Evolutionary conservation across 2,329 filamentous ascomycete genomes (phyloP), one percentile per base, ranked within the genome.

Genomic region (Botrytis sinoallii): DNA sequence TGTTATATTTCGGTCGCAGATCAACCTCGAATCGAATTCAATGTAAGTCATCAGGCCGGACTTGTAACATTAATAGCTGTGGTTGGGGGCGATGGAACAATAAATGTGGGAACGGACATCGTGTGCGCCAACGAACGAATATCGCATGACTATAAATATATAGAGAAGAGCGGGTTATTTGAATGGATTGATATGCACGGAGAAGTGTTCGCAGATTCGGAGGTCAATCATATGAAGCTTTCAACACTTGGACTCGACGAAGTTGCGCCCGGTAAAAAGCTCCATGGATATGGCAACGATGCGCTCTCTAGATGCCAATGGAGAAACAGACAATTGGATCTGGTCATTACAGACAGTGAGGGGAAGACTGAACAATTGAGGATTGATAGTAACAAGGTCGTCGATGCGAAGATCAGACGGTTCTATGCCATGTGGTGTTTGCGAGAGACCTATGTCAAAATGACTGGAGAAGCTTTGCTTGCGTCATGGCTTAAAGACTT

Each of bases 391-490:
- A 77, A 78, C 29, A 22, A 73, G 10, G 73, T 88, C n/a, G 83
- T 88, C 29, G 90, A 92, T 74, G 86, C 84, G 35, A 90, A 90
- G 79, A 84, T 95, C 42, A 86, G 91, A 8, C 86, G 88, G 71
- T 95, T 95, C 80, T 95, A 94, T 81, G 88, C 91, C 1, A 88
- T 92, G 74, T 95, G 92, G 91, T 93, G 91, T 81, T 86, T 93
- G 81, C 90, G 93, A 78, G 93, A 95, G 83, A 90, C 92, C 0
- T 95, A 93, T 80, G 90, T 95, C 82, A 95, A 95, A 87, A 90
- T 95, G 84, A 92, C 92, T 44, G 93, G 93, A 40, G 92, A 95
- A 78, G 93, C 92, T 0, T 85, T 95, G 74, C 84, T 94, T 14
- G 93, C 93, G 0, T 85, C 85, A 6, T 95, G 93, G 93, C 85